Evolutionary conservation across 2,329 filamentous ascomycete species (phyloP), one percentile per base, ranked within the genome.

Genomic region (Fusarium sp.): DNA sequence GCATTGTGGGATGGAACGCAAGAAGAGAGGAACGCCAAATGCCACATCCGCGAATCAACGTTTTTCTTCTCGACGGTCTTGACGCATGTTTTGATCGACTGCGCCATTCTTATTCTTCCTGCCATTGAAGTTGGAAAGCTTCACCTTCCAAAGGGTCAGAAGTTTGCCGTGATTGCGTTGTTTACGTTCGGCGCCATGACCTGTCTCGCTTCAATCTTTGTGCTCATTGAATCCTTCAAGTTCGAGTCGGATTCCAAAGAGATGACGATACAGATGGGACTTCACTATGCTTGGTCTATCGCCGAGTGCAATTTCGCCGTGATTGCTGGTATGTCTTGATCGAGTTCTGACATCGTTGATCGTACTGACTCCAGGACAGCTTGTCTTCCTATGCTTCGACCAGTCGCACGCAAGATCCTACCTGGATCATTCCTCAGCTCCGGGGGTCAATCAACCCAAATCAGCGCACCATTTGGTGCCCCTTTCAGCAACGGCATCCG

Each of bases 61-160:
- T 78, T 76, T 25, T 77, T 77, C 60, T 74, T 78, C 39, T 74
- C 75, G 15, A 76, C 75, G 1, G 72, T 75, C 2, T 36, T 77
- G 13, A 71, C 72, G 2, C 78, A 80, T 45, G 61, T 76, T 1
- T 11, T 77, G 11, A 67, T 79, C 17, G 78, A 80, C 20, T 45
- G 77, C 20, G 61, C 63, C 2, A 78, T 79, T 7, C 65, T 80
- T 6, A 56, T 65, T 4, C 67, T 79, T 0, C 77, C 77, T 1
- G 57, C 74, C 3, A 65, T 77, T 11, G 73, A 79, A 56, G 72
- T 80, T 6, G 58, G 69, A 2, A 74, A 73, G n/a, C 70, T 79
- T 25, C 61, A 74, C 11, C 65, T 78, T 3, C 75, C 70, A 0
- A 61, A 39, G 3, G 63, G 66, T 0, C 76, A 77, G 37, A 77